Evolutionary conservation across 2,329 filamentous ascomycete genomes (phyloP).

Genomic region (Neurospora sp.): DNA sequence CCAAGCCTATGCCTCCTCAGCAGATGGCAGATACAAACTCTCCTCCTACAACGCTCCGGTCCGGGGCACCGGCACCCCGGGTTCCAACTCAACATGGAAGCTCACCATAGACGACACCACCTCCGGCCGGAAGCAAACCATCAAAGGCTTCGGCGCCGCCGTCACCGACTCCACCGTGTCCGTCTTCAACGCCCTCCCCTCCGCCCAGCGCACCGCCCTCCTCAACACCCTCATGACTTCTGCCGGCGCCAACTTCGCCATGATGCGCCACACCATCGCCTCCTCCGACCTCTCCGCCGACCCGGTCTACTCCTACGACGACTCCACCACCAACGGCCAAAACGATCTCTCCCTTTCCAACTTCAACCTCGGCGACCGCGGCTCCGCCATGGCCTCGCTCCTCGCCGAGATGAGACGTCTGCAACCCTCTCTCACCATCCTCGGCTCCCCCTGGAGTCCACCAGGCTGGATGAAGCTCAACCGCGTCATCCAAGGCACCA

Average conservation of each 20-base stretch:
- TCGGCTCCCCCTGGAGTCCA: constrained; percentile 30
- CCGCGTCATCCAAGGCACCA: constrained; percentile 24
- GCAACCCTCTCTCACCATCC: constrained; percentile 25
- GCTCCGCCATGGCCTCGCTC: constrained; percentile 28
- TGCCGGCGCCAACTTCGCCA: constrained; percentile 28
- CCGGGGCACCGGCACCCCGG: constrained; percentile 23
- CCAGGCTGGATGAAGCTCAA: constrained; percentile 35
- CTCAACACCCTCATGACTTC: constrained; percentile 27
- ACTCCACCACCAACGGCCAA: constrained; percentile 21
- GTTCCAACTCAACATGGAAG: constrained; percentile 25
- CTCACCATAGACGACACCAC: constrained; percentile 30
- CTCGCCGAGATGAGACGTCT: constrained; percentile 26
- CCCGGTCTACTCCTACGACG: constrained; percentile 30
- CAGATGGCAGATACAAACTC: constrained; percentile 28
- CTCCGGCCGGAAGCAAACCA: constrained; percentile 28
- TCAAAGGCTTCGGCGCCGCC: constrained; percentile 32
- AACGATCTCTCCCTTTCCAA: constrained; percentile 20
- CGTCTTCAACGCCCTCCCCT: constrained; percentile 26
- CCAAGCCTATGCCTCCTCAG: constrained; percentile 26
- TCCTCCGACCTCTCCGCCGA: constrained; percentile 30
- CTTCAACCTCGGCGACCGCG: constrained; percentile 29
- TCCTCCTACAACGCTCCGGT: constrained; percentile 25
- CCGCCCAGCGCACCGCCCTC: constrained; percentile 21
- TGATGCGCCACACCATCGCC: constrained; percentile 32
- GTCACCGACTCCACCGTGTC: constrained; percentile 32